Evolutionary conservation across 768 basidiomycete species (phyloP).

Genomic region (Trametes cinnabarina): DNA sequence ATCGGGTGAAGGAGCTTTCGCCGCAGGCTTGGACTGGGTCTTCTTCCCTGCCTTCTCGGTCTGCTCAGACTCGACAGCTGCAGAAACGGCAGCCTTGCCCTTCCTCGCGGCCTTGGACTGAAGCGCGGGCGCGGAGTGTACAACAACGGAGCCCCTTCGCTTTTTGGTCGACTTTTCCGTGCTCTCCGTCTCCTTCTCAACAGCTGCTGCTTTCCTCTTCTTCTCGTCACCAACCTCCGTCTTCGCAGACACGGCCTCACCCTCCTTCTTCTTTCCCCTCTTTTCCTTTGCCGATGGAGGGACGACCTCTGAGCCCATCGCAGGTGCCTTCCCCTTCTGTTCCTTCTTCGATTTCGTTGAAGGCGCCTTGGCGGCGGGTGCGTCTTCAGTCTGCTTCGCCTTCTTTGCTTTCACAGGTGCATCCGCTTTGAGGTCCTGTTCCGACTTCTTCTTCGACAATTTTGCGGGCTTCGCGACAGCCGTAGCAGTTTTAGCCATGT

Average conservation of each 20-base stretch:
- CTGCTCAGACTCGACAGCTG: neutral
- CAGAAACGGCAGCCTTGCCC: neutral
- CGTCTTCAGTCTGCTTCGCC: neutral
- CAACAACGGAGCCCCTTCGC: conserved; percentile 2
- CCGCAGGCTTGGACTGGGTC: conserved; percentile 6
- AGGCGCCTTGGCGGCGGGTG: neutral
- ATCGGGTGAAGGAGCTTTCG: conserved; percentile 7
- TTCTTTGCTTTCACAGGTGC: conserved; percentile 16
- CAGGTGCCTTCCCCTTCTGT: conserved; percentile 8
- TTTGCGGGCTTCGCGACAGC: conserved; percentile 6
- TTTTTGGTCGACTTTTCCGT: conserved; percentile 7
- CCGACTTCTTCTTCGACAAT: conserved; percentile 22
- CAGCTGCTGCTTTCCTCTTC: neutral
- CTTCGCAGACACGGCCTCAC: neutral
- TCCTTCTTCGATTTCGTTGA: conserved; percentile 11
- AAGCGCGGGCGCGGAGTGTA: neutral
- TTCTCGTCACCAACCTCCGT: conserved; percentile 7
- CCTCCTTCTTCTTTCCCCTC: neutral
- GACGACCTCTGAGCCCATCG: neutral
- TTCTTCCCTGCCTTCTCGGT: conserved; percentile 7
- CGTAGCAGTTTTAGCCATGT: no score
- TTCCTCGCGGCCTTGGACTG: conserved; percentile 7
- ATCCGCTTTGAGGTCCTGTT: conserved; percentile 12
- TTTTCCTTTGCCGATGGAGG: neutral
- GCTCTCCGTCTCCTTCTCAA: neutral